These are phyloP conservation scores for Fusarium aywerte DNA, from an alignment of 2,329 filamentous ascomycete genomes.

Conservation along the genomic window DNA sequence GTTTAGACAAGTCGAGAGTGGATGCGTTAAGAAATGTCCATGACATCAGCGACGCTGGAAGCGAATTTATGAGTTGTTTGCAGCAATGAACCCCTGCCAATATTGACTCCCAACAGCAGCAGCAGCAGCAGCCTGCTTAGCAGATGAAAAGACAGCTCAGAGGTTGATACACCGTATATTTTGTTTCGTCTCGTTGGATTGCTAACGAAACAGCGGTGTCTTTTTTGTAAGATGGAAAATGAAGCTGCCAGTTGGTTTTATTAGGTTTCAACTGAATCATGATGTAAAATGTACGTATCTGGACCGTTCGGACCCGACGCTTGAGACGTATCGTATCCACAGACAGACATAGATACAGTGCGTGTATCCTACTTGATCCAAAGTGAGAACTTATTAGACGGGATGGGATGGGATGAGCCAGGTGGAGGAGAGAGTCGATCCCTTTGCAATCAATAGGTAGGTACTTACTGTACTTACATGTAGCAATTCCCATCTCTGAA, in stretches of 20 bases:
- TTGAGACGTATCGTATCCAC: slow-evolving; percentile 12
- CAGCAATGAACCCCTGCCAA: slow-evolving; percentile 3
- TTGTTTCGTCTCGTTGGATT: neutral
- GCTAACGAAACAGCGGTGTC: slow-evolving; percentile 35
- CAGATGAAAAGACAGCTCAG: neutral
- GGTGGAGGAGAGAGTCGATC: slow-evolving; percentile 20
- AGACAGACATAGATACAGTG: slow-evolving; percentile 30
- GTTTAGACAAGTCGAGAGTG: slow-evolving; percentile 12
- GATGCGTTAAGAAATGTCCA: slow-evolving; percentile 22
- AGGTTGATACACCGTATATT: slow-evolving; percentile 14
- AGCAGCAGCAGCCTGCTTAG: too few relatives aligned
- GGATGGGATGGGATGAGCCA: neutral
- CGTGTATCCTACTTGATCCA: neutral
- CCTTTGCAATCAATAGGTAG: slow-evolving; percentile 10
- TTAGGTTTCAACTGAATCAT: slow-evolving; percentile 31
- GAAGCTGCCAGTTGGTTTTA: slow-evolving; percentile 10
- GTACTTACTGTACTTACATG: too few relatives aligned
- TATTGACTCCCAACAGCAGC: slow-evolving; percentile 2
- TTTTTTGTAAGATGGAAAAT: slow-evolving; percentile 21
- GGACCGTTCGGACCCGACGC: slow-evolving; percentile 18
- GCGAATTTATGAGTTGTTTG: slow-evolving; percentile 8
- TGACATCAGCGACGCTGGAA: slow-evolving; percentile 22
- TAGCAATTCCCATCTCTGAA: slow-evolving; percentile 19
- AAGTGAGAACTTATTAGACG: slow-evolving; percentile 9
- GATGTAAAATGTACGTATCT: slow-evolving; percentile 15